Conservation (phyloP, 108 stramenopile species). For the Mayamaea pseudoterrestris region DNA sequence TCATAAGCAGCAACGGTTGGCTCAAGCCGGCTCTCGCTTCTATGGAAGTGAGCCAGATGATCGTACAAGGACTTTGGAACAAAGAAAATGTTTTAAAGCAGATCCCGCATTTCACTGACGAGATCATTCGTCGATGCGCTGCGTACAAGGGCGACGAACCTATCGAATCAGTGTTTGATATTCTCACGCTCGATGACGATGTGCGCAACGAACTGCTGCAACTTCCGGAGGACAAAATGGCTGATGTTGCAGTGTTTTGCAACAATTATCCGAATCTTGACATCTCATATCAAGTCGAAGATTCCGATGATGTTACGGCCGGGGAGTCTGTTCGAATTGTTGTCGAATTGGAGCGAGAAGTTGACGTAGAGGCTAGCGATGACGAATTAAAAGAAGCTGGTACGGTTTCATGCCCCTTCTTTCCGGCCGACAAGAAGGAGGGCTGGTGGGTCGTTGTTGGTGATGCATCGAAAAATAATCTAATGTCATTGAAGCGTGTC, state of each 20-base stretch:
- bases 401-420: constrained; percentile 77
- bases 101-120: constrained; percentile 94
- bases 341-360: constrained; percentile 83
- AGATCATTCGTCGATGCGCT: constrained; percentile 65
- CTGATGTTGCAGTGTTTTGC: constrained; percentile 95
- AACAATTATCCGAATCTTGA: constrained; percentile 96
- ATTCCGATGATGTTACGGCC: constrained; percentile 75
- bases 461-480: constrained; percentile 74
- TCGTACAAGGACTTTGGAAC: constrained; percentile 96
- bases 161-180: constrained; percentile 85
- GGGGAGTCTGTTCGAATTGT: constrained; percentile 80
- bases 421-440: constrained; percentile 87
- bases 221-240: constrained; percentile 86
- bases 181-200: constrained; percentile 90
- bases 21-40: constrained; percentile 94
- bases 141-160: constrained; percentile 59
- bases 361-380: constrained; percentile 82
- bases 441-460: constrained; percentile 96
- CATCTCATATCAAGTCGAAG: constrained; percentile 73
- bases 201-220: constrained; percentile 80
- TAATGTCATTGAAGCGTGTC: constrained; percentile 90
- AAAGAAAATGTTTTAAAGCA: constrained; percentile 81
- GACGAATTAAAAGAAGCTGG: constrained; percentile 64
- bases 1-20: constrained; percentile 95
- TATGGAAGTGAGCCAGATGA: constrained; percentile 98